Conservation (phyloP, 1,139 yeast species). For the Sugiyamaella novakii region DNA sequence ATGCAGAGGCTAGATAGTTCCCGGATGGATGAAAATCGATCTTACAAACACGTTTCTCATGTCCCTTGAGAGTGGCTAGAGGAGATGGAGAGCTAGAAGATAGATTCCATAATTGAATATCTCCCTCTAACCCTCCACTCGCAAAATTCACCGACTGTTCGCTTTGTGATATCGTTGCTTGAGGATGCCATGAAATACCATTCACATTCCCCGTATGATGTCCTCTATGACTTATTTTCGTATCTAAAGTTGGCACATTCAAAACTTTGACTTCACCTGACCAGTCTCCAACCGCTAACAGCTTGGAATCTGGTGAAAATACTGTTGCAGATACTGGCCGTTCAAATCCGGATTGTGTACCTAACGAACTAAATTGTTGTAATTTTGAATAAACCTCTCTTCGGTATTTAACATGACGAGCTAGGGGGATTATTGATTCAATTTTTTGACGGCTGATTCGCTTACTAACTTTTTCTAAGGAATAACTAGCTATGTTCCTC, state of each 20-base stretch:
- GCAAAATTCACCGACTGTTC: slow-evolving; percentile 38
- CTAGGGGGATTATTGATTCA: slow-evolving; percentile 30
- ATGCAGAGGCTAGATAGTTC: slow-evolving; percentile 62
- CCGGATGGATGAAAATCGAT: slow-evolving; percentile 68
- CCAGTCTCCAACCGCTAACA: slow-evolving; percentile 80
- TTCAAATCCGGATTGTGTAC: slow-evolving; percentile 69
- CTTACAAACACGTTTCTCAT: slow-evolving; percentile 61
- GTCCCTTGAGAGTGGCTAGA: slow-evolving; percentile 42
- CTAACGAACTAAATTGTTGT: slow-evolving; percentile 52
- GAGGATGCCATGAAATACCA: slow-evolving; percentile 66
- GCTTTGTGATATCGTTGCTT: slow-evolving; percentile 30
- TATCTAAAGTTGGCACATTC: slow-evolving; percentile 45
- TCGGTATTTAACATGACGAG: slow-evolving; percentile 49
- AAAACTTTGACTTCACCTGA: slow-evolving; percentile 67
- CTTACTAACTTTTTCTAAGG: slow-evolving; percentile 50
- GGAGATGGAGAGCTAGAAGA: slow-evolving; percentile 22
- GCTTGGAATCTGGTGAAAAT: slow-evolving; percentile 45
- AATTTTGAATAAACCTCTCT: slow-evolving; percentile 49
- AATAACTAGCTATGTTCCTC: slow-evolving; percentile 51
- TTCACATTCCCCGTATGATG: slow-evolving; percentile 68
- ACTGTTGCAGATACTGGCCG: slow-evolving; percentile 69
- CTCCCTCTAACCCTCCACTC: slow-evolving; percentile 70
- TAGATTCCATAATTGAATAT: slow-evolving; percentile 51
- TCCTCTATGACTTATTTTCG: slow-evolving; percentile 37
- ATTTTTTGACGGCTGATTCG: slow-evolving; percentile 46